Conservation (phyloP, 1,284 basidiomycete genomes). For the Naganishia sp. region DNA sequence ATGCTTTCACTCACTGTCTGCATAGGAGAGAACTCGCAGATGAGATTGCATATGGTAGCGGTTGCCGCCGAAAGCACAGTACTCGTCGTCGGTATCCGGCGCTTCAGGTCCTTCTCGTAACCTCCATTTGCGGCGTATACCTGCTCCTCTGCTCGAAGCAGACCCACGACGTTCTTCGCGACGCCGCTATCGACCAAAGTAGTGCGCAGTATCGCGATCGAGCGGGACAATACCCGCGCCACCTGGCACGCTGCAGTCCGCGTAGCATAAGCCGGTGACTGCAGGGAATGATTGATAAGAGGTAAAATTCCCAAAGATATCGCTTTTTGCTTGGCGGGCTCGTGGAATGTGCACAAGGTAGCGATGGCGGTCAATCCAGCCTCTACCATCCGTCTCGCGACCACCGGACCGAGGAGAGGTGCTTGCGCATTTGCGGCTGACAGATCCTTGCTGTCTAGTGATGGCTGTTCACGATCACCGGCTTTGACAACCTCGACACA, state of each 20-base stretch:
- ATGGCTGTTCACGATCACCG: conserved; percentile 18
- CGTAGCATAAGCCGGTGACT: conserved; percentile 68
- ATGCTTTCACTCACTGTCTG: conserved; percentile 59
- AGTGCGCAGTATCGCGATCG: conserved; percentile 74
- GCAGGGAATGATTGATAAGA: conserved; percentile 60
- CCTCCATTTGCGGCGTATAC: not conserved
- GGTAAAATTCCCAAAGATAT: conserved; percentile 63
- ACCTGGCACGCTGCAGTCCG: conserved; percentile 83
- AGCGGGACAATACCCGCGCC: conserved; percentile 74
- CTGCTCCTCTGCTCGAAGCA: conserved; percentile 56
- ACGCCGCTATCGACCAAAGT: conserved; percentile 78
- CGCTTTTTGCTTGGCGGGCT: conserved; percentile 67
- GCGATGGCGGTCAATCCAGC: conserved; percentile 70
- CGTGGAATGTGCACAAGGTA: conserved; percentile 67
- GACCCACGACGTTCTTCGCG: conserved; percentile 66
- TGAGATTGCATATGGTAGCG: conserved; percentile 76
- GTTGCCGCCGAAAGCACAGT: conserved; percentile 72
- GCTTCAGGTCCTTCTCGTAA: conserved; percentile 33
- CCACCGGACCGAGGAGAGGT: not conserved
- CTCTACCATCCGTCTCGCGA: conserved; percentile 50
- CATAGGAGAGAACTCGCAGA: conserved; percentile 82
- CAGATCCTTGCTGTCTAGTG: not conserved
- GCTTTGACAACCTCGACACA: conserved; percentile 29
- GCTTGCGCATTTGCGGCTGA: not conserved
- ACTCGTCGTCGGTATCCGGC: conserved; percentile 44